A percentile compares a stretch with the other conserved stretches of the same genome.
phyloP scores from a whole-genome alignment of 176 grass and related monocot species.

The Ampelocalamus luodianensis region DNA sequence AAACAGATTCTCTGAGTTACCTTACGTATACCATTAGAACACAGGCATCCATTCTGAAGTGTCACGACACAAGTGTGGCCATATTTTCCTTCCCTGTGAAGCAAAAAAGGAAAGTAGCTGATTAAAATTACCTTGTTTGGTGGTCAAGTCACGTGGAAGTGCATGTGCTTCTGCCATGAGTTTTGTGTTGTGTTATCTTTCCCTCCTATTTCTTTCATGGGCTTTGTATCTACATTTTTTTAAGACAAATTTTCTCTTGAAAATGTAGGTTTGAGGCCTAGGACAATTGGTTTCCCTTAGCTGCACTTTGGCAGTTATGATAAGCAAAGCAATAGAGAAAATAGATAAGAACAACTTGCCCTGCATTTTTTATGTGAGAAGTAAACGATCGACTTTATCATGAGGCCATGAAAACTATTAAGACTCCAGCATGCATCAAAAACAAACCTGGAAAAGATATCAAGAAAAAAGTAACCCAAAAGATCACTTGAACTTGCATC shows the following conservation, averaged over 20 bases:
- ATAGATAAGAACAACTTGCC: constrained; percentile 20
- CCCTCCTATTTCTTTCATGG: constrained; percentile 25
- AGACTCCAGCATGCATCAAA: constrained; percentile 26
- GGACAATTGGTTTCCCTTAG: constrained; percentile 15
- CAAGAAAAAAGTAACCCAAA: constrained; percentile 95
- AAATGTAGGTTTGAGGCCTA: constrained; percentile 1
- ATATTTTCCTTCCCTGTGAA: constrained; percentile 90
- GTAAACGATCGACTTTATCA: background rate
- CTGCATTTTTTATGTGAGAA: constrained; percentile 23
- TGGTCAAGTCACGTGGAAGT: background rate
- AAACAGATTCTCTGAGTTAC: constrained; percentile 53
- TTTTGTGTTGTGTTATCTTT: background rate
- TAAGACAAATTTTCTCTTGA: background rate
- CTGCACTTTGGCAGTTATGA: constrained; percentile 22
- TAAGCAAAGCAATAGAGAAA: constrained; percentile 22
- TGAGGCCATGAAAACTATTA: constrained; percentile 32
- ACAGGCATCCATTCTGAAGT: constrained; percentile 90
- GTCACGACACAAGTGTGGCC: constrained; percentile 81
- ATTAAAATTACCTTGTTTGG: background rate
- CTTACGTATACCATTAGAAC: constrained; percentile 77
- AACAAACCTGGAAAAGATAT: constrained; percentile 83
- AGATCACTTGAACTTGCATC: constrained; percentile 77
- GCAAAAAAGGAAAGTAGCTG: constrained; percentile 21
- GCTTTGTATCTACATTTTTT: background rate
- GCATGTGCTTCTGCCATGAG: background rate